Evolutionary conservation across 768 basidiomycete genomes (phyloP).

Genomic region (Cystobasidium tubakii): DNA sequence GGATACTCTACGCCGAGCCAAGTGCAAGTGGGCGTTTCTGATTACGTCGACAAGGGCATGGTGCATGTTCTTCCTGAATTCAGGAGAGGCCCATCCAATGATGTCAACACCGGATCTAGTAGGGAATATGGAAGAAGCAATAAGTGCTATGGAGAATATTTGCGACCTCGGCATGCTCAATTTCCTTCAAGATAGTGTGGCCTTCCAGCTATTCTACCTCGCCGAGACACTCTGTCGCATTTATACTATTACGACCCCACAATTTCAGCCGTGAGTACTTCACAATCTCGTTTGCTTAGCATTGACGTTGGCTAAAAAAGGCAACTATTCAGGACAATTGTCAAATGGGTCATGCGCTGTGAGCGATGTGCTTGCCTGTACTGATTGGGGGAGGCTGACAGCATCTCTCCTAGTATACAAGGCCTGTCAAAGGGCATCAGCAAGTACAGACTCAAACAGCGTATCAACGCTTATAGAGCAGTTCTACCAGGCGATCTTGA

Average conservation of each 20-base stretch:
- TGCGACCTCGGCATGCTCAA: constrained; percentile 13
- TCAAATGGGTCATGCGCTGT: background rate
- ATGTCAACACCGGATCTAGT: background rate
- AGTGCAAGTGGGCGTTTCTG: constrained; percentile 2
- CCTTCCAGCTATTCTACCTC: constrained; percentile 8
- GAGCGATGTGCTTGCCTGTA: background rate
- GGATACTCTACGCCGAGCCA: background rate
- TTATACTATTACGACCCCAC: background rate
- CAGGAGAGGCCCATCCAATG: background rate
- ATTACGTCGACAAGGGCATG: background rate
- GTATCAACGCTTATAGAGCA: constrained; percentile 9
- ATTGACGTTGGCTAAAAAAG: background rate
- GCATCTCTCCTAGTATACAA: background rate
- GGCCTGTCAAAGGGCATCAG: background rate
- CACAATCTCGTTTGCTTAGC: background rate
- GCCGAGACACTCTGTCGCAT: constrained; percentile 1
- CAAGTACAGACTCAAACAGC: background rate
- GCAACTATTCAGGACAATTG: background rate
- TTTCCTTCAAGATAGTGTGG: constrained; percentile 12
- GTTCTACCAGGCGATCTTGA: background rate
- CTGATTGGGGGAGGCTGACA: background rate
- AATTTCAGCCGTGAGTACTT: constrained; percentile 11
- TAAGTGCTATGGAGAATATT: background rate
- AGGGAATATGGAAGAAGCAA: background rate
- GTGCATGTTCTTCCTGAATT: constrained; percentile 14